phyloP scores from a whole-genome alignment of 495 filamentous ascomycete genomes.

The Viridothelium virens region DNA sequence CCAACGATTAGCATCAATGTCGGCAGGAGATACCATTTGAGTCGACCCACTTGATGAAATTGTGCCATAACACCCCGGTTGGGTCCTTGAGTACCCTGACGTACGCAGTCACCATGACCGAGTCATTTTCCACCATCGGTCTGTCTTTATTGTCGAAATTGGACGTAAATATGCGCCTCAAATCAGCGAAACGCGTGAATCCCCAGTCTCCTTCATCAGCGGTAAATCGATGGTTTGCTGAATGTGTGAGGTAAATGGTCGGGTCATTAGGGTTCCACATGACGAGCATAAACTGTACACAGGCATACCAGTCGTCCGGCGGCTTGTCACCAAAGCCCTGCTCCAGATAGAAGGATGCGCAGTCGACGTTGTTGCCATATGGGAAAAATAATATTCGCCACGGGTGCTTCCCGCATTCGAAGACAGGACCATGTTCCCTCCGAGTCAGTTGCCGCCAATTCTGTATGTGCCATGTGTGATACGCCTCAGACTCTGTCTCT shows the following conservation, averaged over 20 bases:
- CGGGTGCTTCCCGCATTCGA: conserved; percentile 77
- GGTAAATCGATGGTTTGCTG: conserved; percentile 82
- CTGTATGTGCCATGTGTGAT: conserved; percentile 78
- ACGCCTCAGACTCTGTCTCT: conserved; percentile 59
- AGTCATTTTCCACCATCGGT: conserved; percentile 82
- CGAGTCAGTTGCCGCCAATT: conserved; percentile 65
- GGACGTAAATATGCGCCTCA: conserved; percentile 68
- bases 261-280: conserved; percentile 91
- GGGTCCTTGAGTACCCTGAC: conserved; percentile 93
- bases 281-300: conserved; percentile 89
- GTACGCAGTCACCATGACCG: conserved; percentile 83
- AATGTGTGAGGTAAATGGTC: conserved; percentile 59
- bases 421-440: conserved; percentile 80
- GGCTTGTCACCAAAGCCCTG: conserved; percentile 70
- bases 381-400: conserved; percentile 97
- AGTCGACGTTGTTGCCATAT: conserved; percentile 78
- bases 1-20: neutral
- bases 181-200: conserved; percentile 85
- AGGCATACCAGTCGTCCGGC: conserved; percentile 89
- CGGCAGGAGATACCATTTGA: neutral
- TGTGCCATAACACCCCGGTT: conserved; percentile 98
- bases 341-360: conserved; percentile 91
- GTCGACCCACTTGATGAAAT: conserved; percentile 69
- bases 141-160: conserved; percentile 59
- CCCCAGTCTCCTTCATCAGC: conserved; percentile 98